A percentile compares a stretch with the other conserved stretches of the same genome.
Conservation (phyloP, 305 asterid species). For the Caryopteris hybrid region DNA sequence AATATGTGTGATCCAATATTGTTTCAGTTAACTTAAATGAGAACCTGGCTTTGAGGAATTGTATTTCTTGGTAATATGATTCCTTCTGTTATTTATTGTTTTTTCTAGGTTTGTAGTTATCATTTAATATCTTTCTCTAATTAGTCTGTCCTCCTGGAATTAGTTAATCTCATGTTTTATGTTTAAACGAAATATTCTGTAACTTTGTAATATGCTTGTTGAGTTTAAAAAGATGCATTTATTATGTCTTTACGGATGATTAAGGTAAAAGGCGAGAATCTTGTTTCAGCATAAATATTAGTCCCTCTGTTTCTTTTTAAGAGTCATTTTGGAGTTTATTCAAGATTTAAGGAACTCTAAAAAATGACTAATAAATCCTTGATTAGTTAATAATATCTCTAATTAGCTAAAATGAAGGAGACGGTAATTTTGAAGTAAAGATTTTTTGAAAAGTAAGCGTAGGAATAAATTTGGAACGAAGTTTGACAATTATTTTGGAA, state of each 20-base stretch:
- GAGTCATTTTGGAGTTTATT: no score
- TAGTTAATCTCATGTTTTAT: conserved; percentile 1
- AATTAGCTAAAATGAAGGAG: no score
- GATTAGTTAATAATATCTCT: no score
- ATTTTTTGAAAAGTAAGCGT: no score
- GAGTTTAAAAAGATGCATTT: conserved; percentile 7
- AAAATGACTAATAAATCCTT: no score
- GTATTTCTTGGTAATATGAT: not conserved
- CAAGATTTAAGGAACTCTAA: no score
- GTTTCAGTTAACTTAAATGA: conserved; percentile 2
- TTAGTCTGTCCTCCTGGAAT: conserved; percentile 1
- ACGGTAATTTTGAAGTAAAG: no score
- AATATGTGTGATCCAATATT: conserved; percentile 16
- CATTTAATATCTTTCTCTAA: conserved; percentile 12
- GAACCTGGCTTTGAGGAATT: conserved; percentile 10
- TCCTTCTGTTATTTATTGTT: not conserved
- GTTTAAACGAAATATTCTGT: not conserved
- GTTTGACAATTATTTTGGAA: no score
- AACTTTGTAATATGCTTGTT: not conserved
- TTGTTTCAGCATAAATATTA: not conserved
- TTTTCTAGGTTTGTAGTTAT: not conserved
- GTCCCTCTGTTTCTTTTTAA: no score
- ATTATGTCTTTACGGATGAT: not conserved
- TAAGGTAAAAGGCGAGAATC: not conserved
- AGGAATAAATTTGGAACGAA: no score